Evolutionary conservation across 148 eudicot genomes (phyloP).

Genomic region (Rhododendron williamsianum): DNA sequence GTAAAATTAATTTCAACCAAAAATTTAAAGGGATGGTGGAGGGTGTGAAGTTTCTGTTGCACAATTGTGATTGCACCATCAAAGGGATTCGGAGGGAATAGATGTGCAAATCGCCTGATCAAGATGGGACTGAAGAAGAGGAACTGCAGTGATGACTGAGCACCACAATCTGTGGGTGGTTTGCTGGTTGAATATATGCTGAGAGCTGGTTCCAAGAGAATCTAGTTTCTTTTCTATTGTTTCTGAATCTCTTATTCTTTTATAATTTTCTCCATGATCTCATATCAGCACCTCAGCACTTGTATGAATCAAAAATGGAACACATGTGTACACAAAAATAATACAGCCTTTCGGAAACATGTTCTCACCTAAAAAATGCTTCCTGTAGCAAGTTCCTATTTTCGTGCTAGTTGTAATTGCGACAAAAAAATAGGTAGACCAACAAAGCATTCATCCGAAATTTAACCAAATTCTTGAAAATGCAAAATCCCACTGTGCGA

Average conservation of each 20-base stretch:
- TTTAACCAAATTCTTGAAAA: background rate
- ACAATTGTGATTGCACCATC: background rate
- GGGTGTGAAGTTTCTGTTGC: constrained; percentile 3
- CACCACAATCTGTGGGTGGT: background rate
- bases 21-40: background rate
- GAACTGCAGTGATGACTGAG: background rate
- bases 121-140: background rate
- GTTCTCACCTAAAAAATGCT: background rate
- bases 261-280: background rate
- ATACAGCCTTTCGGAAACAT: background rate
- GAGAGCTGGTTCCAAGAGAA: background rate
- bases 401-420: background rate
- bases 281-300: background rate
- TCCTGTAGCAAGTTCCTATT: background rate
- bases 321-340: background rate
- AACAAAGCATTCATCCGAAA: background rate
- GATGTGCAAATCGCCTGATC: background rate
- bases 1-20: background rate
- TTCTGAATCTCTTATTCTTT: background rate
- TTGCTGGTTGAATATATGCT: background rate
- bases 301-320: background rate
- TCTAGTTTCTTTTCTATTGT: background rate
- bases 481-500: background rate
- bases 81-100: background rate
- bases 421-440: background rate